Conservation (phyloP, 2,329 filamentous ascomycete genomes). For the Emergomyces orientalis region DNA sequence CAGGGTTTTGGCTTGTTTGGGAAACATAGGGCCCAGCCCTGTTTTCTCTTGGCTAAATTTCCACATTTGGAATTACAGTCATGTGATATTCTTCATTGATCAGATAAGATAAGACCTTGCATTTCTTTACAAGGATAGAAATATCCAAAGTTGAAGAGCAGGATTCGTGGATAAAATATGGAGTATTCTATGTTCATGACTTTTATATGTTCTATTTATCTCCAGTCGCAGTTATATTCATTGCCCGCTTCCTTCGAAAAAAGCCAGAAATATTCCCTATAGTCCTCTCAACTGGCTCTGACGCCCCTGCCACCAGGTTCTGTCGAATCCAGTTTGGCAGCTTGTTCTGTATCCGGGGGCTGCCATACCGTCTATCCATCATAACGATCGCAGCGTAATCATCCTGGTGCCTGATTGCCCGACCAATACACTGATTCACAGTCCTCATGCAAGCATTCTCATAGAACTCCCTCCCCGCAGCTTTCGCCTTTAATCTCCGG, state of each 20-base stretch:
- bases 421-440: conserved; percentile 91
- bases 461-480: conserved; percentile 66
- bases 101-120: neutral
- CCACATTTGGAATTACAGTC: conserved; percentile 7
- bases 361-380: conserved; percentile 70
- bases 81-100: neutral
- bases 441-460: conserved; percentile 95
- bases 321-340: conserved; percentile 80
- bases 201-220: neutral
- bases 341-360: conserved; percentile 63
- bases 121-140: no score
- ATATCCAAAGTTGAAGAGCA: no score
- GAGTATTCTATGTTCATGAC: neutral
- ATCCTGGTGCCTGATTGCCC: conserved; percentile 75
- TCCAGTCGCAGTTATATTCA: conserved; percentile 13
- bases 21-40: conserved; percentile 22
- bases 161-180: neutral
- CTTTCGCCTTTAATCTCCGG: conserved; percentile 32
- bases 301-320: conserved; percentile 43
- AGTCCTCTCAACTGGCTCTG: conserved; percentile 20
- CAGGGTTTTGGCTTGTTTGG: conserved; percentile 23
- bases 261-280: conserved; percentile 27
- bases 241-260: conserved; percentile 17
- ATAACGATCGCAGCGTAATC: conserved; percentile 90
- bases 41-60: conserved; percentile 12